These are phyloP conservation scores for Jamesozyma rosinii DNA, from an alignment of 805 yeast genomes.

Conservation along the genomic window DNA sequence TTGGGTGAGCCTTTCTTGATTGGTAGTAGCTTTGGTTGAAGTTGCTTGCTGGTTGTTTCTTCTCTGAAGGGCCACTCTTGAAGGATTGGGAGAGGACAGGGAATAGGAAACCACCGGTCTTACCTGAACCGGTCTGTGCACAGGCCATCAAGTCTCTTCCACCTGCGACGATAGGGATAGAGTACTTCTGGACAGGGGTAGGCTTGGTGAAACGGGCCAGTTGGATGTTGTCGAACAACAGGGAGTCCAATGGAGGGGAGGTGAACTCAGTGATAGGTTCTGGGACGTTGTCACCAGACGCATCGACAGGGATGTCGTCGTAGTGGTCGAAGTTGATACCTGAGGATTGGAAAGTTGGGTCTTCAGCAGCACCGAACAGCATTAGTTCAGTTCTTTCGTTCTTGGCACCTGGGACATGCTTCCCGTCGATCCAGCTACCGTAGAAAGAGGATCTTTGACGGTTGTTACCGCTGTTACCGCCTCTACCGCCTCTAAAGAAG, in stretches of 20 bases:
- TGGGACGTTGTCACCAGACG: conserved; percentile 89
- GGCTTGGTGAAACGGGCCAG: conserved; percentile 90
- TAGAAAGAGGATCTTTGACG: conserved; percentile 23
- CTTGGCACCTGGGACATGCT: conserved; percentile 71
- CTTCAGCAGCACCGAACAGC: conserved; percentile 69
- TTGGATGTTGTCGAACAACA: conserved; percentile 77
- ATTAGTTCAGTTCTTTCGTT: conserved; percentile 66
- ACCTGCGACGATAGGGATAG: conserved; percentile 80
- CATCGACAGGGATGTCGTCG: conserved; percentile 98
- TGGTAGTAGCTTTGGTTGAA: conserved; percentile 28
- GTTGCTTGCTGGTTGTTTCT: conserved; percentile 30
- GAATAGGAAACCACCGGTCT: conserved; percentile 98
- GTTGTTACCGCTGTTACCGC: conserved; percentile 32
- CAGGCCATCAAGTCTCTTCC: conserved; percentile 94
- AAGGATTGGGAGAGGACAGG: conserved; percentile 92
- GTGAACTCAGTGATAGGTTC: conserved; percentile 85
- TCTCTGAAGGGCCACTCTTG: conserved; percentile 72
- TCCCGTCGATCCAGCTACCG: conserved; percentile 83
- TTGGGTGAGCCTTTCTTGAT: conserved; percentile 80
- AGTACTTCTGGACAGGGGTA: conserved; percentile 92
- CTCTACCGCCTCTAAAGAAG: conserved; percentile 27
- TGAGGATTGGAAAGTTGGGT: conserved; percentile 68
- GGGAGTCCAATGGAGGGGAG: conserved; percentile 80
- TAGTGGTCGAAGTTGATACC: conserved; percentile 98
- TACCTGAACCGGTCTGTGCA: conserved; percentile 99